Conservation (phyloP, 2,329 filamentous ascomycete species). For the Ceratocystiopsis minuta region DNA sequence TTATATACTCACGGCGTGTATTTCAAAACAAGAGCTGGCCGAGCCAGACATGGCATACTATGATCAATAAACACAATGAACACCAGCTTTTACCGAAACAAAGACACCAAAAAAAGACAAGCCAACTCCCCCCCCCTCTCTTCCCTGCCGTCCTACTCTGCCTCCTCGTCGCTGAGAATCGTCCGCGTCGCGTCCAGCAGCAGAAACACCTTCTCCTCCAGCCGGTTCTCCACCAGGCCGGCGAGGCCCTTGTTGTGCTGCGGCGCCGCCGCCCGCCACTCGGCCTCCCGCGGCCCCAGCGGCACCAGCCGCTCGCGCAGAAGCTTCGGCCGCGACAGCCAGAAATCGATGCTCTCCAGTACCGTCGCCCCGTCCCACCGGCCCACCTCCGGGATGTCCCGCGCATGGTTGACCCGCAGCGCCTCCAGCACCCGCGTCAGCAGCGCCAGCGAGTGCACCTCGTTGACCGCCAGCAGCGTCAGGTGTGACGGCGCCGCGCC, state of each 20-base stretch:
- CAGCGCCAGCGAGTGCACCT: conserved; percentile 63
- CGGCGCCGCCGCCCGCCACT: conserved; percentile 31
- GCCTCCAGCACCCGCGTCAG: conserved; percentile 54
- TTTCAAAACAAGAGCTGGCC: too few species aligned
- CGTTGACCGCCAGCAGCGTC: conserved; percentile 54
- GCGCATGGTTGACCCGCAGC: conserved; percentile 46
- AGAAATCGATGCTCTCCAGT: conserved; percentile 69
- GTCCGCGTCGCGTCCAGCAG: conserved; percentile 45
- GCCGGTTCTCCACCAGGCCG: conserved; percentile 35
- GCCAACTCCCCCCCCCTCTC: not conserved
- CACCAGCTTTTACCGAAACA: not conserved
- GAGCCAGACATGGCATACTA: too few species aligned
- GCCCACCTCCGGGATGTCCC: conserved; percentile 52
- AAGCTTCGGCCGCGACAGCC: conserved; percentile 50
- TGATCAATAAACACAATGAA: not conserved
- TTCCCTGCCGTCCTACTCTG: not conserved
- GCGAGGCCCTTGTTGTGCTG: conserved; percentile 13
- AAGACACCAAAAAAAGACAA: not conserved
- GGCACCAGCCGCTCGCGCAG: conserved; percentile 59
- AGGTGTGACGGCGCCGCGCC: conserved; percentile 35
- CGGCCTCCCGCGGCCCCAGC: conserved; percentile 52
- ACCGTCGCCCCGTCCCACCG: conserved; percentile 53
- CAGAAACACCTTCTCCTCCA: conserved; percentile 59
- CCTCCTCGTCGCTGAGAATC: conserved; percentile 31
- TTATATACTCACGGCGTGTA: not conserved